Conservation (phyloP, 495 filamentous ascomycete genomes). For the Xylaria venustula region DNA sequence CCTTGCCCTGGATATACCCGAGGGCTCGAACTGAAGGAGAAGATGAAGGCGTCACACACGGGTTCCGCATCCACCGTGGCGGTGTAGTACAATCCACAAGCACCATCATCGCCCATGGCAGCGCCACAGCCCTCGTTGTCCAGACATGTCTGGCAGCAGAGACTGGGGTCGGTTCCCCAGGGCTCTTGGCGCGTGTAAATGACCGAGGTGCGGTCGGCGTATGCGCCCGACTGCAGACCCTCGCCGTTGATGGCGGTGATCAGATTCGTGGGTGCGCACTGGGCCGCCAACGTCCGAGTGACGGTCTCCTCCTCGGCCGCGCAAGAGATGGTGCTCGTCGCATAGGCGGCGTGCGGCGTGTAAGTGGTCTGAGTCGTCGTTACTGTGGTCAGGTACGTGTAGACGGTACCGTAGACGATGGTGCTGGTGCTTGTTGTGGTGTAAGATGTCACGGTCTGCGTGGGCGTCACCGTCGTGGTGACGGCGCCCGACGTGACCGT, state of each 20-base stretch:
- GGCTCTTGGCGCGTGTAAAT: conserved; percentile 18
- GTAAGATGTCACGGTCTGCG: conserved; percentile 10
- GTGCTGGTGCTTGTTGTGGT: conserved; percentile 12
- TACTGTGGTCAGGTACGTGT: conserved; percentile 10
- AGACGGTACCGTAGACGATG: conserved; percentile 13
- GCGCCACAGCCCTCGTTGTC: conserved; percentile 56
- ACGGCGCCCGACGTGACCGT: conserved; percentile 18
- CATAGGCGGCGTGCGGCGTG: not conserved
- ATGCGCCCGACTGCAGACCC: conserved; percentile 18
- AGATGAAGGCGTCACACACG: conserved; percentile 16
- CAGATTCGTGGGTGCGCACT: conserved; percentile 28
- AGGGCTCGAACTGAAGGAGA: conserved; percentile 18
- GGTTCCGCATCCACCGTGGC: conserved; percentile 18
- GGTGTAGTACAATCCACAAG: conserved; percentile 32
- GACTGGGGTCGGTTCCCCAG: conserved; percentile 14
- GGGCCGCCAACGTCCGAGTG: conserved; percentile 21
- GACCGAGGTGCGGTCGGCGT: conserved; percentile 20
- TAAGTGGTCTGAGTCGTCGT: not conserved
- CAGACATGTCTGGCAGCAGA: conserved; percentile 30
- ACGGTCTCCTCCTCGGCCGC: conserved; percentile 14
- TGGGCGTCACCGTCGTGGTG: conserved; percentile 19
- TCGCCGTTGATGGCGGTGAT: conserved; percentile 19
- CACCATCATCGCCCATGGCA: conserved; percentile 54
- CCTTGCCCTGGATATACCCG: conserved; percentile 21
- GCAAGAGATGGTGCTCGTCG: conserved; percentile 18